A percentile compares a stretch with the other conserved stretches of the same genome.
These are phyloP conservation scores for Phytopythium chamaehyphon DNA, from an alignment of 352 stramenopile species.

Conservation along the genomic window DNA sequence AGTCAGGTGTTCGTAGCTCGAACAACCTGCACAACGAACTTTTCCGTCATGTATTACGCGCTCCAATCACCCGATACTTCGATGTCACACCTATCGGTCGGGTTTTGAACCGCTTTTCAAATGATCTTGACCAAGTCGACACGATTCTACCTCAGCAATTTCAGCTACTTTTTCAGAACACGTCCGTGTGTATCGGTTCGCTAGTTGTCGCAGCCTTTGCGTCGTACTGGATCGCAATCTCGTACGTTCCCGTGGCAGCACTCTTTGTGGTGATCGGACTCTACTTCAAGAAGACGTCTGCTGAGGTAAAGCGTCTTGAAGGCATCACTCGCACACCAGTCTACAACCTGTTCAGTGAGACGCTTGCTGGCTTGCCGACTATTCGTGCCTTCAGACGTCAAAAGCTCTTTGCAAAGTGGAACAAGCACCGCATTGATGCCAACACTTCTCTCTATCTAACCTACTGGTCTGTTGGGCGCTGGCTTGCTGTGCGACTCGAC, in stretches of 20 bases:
- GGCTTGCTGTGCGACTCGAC: slow-evolving; percentile 93
- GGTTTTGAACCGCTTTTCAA: slow-evolving; percentile 65
- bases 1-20: slow-evolving; percentile 26
- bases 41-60: slow-evolving; percentile 36
- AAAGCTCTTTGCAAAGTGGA: slow-evolving; percentile 19
- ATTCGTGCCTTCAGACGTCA: slow-evolving; percentile 81
- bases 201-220: slow-evolving; percentile 36
- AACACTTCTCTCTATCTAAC: slow-evolving; percentile 40
- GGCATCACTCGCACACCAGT: slow-evolving; percentile 85
- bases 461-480: slow-evolving; percentile 58
- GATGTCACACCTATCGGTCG: slow-evolving; percentile 60
- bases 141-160: slow-evolving; percentile 31
- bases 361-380: slow-evolving; percentile 88
- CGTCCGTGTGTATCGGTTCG: slow-evolving; percentile 22
- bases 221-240: slow-evolving; percentile 31
- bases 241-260: slow-evolving; percentile 51
- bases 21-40: slow-evolving; percentile 42
- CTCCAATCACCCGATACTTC: slow-evolving; percentile 60
- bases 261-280: slow-evolving; percentile 55
- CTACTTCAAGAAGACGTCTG: slow-evolving; percentile 81
- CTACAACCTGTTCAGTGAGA: slow-evolving; percentile 91
- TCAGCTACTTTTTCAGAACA: slow-evolving; percentile 31
- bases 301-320: slow-evolving; percentile 94
- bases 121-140: slow-evolving; percentile 58
- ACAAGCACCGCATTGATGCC: slow-evolving; percentile 30